Evolutionary conservation across 768 basidiomycete genomes (phyloP), one percentile per base, ranked within the genome.

Genomic region (Naganishia vishniacii): DNA sequence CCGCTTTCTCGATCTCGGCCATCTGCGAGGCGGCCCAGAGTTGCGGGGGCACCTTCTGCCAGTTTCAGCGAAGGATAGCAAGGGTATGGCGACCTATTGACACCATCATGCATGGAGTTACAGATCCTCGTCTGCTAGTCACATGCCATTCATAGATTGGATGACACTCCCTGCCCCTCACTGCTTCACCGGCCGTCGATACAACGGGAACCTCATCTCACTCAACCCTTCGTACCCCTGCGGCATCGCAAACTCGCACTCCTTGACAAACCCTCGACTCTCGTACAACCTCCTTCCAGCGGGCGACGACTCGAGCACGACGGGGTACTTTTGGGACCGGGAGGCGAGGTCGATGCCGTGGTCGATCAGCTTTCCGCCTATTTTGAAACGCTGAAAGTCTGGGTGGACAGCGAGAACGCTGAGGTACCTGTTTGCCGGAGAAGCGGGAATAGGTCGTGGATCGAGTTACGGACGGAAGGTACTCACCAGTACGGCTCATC

Each of bases 361-460:
- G 59, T 65, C 64, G 3, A 65, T 20, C 6, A 65, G 59, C 13
- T 49, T 6, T 13, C 45, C 29, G 47, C 64, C 64, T 31, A 65
- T 25, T 42, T 48, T 46, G 32, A 25, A 34, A 11, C 41, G 34
- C 59, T 65, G 64, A 47, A 41, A 32, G 32, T 18, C 7, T 3
- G 64, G 64, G 16, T 60, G 47, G 48, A 65, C 59, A 7, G 64
- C 64, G 18, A 65, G 59, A 45, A 65, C 47, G 47, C 48, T 47
- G 9, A 65, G 37, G 28, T 65, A 65, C 64, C 64, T 65, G 20
- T 32, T n/a, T n/a, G n/a, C n/a, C n/a, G n/a, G n/a, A n/a, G n/a
- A n/a, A n/a, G n/a, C n/a, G n/a, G n/a, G n/a, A n/a, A n/a, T n/a
- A n/a, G n/a, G n/a, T n/a, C n/a, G n/a, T n/a, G n/a, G n/a, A n/a